phyloP scores from a whole-genome alignment of 176 grass and related monocot species.

The Microstegium vimineum region DNA sequence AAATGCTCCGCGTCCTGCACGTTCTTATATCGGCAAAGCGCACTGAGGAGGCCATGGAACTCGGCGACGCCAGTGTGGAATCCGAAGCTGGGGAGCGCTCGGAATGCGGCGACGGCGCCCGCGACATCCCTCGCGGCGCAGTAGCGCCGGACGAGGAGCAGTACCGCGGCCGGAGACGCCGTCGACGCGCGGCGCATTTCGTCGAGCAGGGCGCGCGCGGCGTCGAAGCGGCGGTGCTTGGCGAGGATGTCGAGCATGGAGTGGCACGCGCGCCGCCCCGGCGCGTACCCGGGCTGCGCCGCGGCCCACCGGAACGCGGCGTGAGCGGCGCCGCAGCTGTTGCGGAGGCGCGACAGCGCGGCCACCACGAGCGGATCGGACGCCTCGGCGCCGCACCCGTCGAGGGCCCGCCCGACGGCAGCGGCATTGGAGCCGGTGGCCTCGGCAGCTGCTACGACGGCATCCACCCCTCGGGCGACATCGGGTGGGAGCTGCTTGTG shows the following conservation, averaged over 20 bases:
- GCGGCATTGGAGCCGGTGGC: neutral
- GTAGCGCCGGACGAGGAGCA: conserved; percentile 54
- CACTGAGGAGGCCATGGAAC: conserved; percentile 67
- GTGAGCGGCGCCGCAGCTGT: conserved; percentile 72
- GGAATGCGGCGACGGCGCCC: conserved; percentile 60
- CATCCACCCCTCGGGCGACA: conserved; percentile 43
- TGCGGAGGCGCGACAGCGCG: conserved; percentile 55
- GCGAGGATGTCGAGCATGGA: conserved; percentile 81
- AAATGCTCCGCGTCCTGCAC: conserved; percentile 75
- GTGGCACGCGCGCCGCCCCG: conserved; percentile 55
- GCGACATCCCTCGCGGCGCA: conserved; percentile 64
- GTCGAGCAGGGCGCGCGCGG: conserved; percentile 57
- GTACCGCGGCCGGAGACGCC: conserved; percentile 43
- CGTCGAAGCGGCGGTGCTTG: conserved; percentile 73
- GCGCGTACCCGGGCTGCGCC: conserved; percentile 49
- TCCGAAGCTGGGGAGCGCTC: conserved; percentile 48
- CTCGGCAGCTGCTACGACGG: conserved; percentile 39
- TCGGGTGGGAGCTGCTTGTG: conserved; percentile 25
- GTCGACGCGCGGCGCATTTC: conserved; percentile 61
- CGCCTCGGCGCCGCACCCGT: conserved; percentile 44
- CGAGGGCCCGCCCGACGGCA: conserved; percentile 33
- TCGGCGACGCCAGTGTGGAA: conserved; percentile 40
- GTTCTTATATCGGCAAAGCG: conserved; percentile 82
- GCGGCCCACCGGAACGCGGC: conserved; percentile 74
- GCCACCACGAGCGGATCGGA: conserved; percentile 63